phyloP scores from a whole-genome alignment of 805 yeast genomes.

The Yamadazyma scolyti region DNA sequence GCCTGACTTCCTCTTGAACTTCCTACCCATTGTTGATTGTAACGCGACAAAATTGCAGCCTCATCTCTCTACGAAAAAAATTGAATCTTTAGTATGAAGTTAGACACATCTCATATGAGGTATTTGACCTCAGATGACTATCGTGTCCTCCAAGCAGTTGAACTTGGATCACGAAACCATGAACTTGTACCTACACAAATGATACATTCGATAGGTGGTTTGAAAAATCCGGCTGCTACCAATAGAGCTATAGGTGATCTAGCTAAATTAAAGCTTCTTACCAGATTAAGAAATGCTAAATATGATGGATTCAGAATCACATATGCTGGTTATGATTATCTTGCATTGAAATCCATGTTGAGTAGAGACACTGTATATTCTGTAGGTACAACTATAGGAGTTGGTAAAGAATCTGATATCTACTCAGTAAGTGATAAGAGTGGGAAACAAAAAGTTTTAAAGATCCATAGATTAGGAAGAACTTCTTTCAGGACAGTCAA shows the following conservation, averaged over 20 bases:
- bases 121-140: slow-evolving; percentile 89
- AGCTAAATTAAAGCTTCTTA: slow-evolving; percentile 78
- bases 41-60: too few species aligned
- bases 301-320: slow-evolving; percentile 93
- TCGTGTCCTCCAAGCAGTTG: slow-evolving; percentile 83
- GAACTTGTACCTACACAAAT: slow-evolving; percentile 89
- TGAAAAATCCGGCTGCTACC: slow-evolving; percentile 72
- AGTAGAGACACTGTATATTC: slow-evolving; percentile 71
- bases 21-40: too few species aligned
- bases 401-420: slow-evolving; percentile 97
- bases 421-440: slow-evolving; percentile 69
- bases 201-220: slow-evolving; percentile 75
- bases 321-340: slow-evolving; percentile 86
- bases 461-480: slow-evolving; percentile 91
- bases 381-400: slow-evolving; percentile 86
- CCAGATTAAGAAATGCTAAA: slow-evolving; percentile 81
- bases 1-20: too few species aligned
- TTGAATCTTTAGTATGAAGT: slow-evolving; percentile 77
- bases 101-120: slow-evolving; percentile 91
- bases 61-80: too few species aligned
- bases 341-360: slow-evolving; percentile 82
- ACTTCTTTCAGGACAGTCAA: slow-evolving; percentile 90
- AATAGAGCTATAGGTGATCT: slow-evolving; percentile 76
- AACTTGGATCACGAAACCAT: slow-evolving; percentile 87
- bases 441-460: slow-evolving; percentile 68